A percentile compares a stretch with the other conserved stretches of the same genome.
These are phyloP conservation scores for Fraxinus paxiana DNA, from an alignment of 305 asterid genomes.

Conservation along the genomic window DNA sequence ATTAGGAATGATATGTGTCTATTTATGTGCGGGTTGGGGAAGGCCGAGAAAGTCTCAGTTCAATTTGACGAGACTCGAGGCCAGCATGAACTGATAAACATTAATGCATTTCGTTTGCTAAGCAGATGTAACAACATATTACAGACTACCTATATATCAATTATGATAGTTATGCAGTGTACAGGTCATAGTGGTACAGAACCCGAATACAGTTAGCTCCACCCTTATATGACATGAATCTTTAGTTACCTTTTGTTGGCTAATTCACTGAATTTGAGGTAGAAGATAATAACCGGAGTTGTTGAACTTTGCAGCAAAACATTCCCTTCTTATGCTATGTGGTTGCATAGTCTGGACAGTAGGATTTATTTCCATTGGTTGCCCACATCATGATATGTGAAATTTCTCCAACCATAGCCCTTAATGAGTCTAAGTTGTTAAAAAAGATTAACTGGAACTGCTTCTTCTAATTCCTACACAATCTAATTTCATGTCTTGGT, in stretches of 20 bases:
- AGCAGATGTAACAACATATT: not conserved
- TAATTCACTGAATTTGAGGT: not conserved
- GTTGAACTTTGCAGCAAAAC: not conserved
- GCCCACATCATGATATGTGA: not conserved
- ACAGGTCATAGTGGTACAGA: not conserved
- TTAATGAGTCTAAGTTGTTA: not conserved
- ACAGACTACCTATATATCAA: not conserved
- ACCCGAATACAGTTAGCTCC: not conserved
- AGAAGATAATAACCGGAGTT: not conserved
- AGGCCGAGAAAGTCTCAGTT: not conserved
- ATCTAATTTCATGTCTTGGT: not conserved
- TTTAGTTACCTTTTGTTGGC: not conserved
- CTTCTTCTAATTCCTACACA: not conserved
- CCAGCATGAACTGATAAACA: not conserved
- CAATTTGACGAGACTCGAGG: not conserved
- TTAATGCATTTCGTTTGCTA: not conserved
- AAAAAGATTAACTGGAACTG: not conserved
- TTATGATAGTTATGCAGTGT: not conserved
- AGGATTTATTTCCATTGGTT: not conserved
- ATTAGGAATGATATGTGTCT: not conserved
- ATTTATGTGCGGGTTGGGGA: not conserved
- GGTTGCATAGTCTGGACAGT: not conserved
- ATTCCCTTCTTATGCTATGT: not conserved
- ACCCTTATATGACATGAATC: not conserved
- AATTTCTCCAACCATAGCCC: not conserved